These are phyloP conservation scores for Mychonastes homosphaera DNA, from an alignment of 139 green algal genomes.

Conservation along the genomic window DNA sequence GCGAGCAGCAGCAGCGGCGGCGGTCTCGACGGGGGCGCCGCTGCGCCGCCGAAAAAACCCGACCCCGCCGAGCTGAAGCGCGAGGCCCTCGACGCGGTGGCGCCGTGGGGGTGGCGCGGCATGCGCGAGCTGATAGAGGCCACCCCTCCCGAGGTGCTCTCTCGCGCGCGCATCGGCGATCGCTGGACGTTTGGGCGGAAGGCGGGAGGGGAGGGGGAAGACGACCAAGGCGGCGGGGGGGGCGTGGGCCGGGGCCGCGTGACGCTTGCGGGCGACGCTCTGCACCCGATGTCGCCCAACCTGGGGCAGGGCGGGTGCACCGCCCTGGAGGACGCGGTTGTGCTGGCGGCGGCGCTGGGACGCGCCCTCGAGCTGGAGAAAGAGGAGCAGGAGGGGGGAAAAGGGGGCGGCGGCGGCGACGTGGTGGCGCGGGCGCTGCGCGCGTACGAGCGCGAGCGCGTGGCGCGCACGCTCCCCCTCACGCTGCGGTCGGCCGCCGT, in stretches of 20 bases:
- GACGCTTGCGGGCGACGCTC: constrained; percentile 52
- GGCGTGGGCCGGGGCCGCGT: constrained; percentile 25
- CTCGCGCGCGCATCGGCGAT: constrained; percentile 37
- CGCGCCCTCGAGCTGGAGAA: background rate
- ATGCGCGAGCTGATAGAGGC: constrained; percentile 26
- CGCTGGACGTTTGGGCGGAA: constrained; percentile 24
- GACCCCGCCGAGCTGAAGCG: too few relatives aligned
- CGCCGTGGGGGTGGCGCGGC: constrained; percentile 26
- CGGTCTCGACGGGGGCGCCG: too few relatives aligned
- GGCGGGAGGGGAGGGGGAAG: too few relatives aligned
- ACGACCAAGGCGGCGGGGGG: too few relatives aligned
- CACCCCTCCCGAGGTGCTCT: constrained; percentile 31
- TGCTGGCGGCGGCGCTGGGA: constrained; percentile 33
- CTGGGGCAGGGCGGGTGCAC: constrained; percentile 56
- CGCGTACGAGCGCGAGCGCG: constrained; percentile 37
- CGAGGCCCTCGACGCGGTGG: constrained; percentile 27
- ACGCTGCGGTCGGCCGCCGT: constrained; percentile 26
- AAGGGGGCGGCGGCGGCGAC: background rate
- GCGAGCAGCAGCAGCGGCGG: too few relatives aligned
- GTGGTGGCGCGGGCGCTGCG: constrained; percentile 24
- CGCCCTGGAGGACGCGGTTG: constrained; percentile 55
- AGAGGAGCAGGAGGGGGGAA: background rate
- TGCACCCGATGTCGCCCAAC: constrained; percentile 69
- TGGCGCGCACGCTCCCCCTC: constrained; percentile 24
- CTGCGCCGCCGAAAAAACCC: too few relatives aligned